A percentile compares a stretch with the other conserved stretches of the same genome.
These are phyloP conservation scores for Colletotrichum chlorophyti DNA, from an alignment of 2,329 filamentous ascomycete species.

Conservation along the genomic window DNA sequence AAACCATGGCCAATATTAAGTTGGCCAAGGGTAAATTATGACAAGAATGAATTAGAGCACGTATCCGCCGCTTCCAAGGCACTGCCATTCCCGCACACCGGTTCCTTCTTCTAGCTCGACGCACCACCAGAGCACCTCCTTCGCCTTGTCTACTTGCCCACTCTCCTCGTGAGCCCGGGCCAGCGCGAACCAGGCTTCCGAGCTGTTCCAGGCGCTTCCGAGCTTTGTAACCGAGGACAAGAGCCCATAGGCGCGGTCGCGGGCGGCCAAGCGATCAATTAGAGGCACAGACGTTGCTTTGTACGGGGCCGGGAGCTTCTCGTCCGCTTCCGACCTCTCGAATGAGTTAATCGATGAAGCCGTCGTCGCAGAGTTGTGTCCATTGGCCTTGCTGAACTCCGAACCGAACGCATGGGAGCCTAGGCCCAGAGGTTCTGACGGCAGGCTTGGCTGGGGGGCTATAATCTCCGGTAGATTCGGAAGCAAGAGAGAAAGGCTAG, in stretches of 20 bases:
- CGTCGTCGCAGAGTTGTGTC: conserved; percentile 14
- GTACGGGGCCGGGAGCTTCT: conserved; percentile 58
- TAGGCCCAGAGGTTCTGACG: conserved; percentile 55
- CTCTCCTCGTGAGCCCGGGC: conserved; percentile 88
- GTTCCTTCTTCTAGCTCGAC: conserved; percentile 90
- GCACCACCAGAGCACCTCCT: conserved; percentile 96
- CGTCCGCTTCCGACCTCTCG: conserved; percentile 37
- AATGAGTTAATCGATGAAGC: conserved; percentile 23
- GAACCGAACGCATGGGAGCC: conserved; percentile 31
- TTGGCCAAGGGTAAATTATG: not conserved
- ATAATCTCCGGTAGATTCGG: conserved; percentile 13
- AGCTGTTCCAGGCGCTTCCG: conserved; percentile 86
- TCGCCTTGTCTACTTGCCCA: conserved; percentile 84
- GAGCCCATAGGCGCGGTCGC: conserved; percentile 87
- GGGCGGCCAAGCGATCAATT: conserved; percentile 83
- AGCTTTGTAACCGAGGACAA: conserved; percentile 84
- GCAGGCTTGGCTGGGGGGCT: conserved; percentile 37
- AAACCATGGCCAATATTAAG: too few relatives aligned
- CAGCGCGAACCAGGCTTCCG: conserved; percentile 92
- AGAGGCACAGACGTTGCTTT: conserved; percentile 70
- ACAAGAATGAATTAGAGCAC: conserved; percentile 53
- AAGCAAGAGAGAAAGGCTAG: conserved; percentile 10
- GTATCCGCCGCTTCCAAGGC: conserved; percentile 71
- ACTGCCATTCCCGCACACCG: conserved; percentile 80
- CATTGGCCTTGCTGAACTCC: conserved; percentile 26